Evolutionary conservation across 768 basidiomycete species (phyloP), one percentile per base, ranked within the genome.

Genomic region (Leucosporidium scottii): DNA sequence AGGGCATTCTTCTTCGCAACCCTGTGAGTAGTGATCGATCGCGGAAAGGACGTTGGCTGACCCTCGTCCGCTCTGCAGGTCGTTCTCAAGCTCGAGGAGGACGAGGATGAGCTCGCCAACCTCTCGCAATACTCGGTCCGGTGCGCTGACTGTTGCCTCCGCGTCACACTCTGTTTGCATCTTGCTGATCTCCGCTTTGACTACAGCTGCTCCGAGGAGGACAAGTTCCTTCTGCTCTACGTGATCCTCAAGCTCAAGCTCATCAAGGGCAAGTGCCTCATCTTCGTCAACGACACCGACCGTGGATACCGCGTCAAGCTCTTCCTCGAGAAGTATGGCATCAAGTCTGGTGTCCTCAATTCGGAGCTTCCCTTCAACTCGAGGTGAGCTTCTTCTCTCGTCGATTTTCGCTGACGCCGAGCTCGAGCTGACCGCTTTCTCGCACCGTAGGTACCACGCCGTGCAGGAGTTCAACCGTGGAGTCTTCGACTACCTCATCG

Each of bases 381-480:
- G 25, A 85, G 94, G 87, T 86, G 60, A 34, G 75, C 59, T 23
- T 5, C 17, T 3, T 54, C 23, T 20, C 49, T 13, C 49, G 30
- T 8, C 13, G 23, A 1, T 10, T 4, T 39, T 8, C n/a, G 23
- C 15, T 21, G 53, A n/a, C 58, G 34, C 23, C 31, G 30, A 23
- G 18, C 30, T 57, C 21, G 28, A 36, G 20, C n/a, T n/a, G 54
- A 31, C 8, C 1, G 57, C 21, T 20, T 0, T 31, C 1, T 59
- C 10, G 6, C 1, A 27, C 20, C n/a, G 5, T 55, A 92, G 91
- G 78, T 96, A 93, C 75, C 96, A 99, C 75, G 88, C 88, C 2
- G 96, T 99, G 1, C 93, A 99, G 74, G 96, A 97, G 78, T 99
- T 99, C 76, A 99, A 99, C 79, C 90, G 91, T 74, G 96, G 96